A percentile compares a stretch with the other conserved stretches of the same genome.
Evolutionary conservation across 208 protist genomes (phyloP).

Genomic region (Leishmania gerbilli): DNA sequence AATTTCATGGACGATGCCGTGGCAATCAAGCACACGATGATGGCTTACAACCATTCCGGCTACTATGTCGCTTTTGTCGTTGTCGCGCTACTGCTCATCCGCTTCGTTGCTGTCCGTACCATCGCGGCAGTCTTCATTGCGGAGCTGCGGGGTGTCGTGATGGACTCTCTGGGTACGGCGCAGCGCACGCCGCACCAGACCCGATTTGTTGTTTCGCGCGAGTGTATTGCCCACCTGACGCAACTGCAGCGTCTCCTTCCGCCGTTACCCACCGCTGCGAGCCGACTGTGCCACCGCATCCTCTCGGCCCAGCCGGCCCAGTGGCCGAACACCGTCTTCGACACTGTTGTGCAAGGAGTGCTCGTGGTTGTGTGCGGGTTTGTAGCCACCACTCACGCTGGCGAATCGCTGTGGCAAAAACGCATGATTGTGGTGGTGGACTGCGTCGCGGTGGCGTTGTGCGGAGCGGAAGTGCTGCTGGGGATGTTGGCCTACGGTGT

Average conservation of each 20-base stretch:
- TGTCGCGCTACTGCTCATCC: conserved; percentile 34
- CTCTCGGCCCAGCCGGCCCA: conserved; percentile 15
- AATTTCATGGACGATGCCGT: conserved; percentile 55
- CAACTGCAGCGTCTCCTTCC: conserved; percentile 12
- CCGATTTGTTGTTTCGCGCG: conserved; percentile 19
- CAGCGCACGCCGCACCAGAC: conserved; percentile 17
- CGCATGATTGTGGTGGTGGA: conserved; percentile 35
- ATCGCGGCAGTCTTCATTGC: conserved; percentile 38
- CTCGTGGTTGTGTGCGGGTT: conserved; percentile 39
- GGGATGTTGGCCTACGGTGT: conserved; percentile 43
- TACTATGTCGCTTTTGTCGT: conserved; percentile 52
- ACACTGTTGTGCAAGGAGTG: conserved; percentile 5
- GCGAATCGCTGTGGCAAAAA: conserved; percentile 21
- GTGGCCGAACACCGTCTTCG: conserved; percentile 13
- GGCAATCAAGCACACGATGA: conserved; percentile 17
- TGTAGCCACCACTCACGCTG: conserved; percentile 28
- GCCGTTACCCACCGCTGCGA: conserved; percentile 8
- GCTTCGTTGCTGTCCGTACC: conserved; percentile 34
- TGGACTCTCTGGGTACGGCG: conserved; percentile 7
- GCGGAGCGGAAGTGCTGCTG: conserved; percentile 39
- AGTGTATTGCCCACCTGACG: conserved; percentile 25
- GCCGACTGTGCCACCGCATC: conserved; percentile 23
- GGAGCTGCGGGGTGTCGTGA: conserved; percentile 17
- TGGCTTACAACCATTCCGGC: conserved; percentile 27
- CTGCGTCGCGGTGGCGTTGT: conserved; percentile 35